Base-by-base conservation (phyloP, 768 basidiomycete species). In the Leccinum pellstonianum region DNA sequence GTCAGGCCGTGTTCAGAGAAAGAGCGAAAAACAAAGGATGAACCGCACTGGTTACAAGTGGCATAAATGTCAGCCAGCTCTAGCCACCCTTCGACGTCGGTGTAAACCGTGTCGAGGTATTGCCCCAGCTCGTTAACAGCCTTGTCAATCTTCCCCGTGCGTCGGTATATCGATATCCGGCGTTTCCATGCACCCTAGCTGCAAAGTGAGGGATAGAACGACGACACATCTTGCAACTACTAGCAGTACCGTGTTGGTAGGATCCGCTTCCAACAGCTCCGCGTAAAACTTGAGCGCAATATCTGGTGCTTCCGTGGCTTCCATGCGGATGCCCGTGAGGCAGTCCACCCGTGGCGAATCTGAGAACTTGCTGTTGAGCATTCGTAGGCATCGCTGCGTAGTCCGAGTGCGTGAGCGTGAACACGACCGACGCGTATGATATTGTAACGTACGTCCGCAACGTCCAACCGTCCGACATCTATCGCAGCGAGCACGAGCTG, bases 21-120 rank as follows among this genome's bases (percentile, higher is more conserved):
- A 11, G 43, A 19, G 2, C 10, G n/a, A 19, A 38, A 8, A 2
- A 10, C 1, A 5, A 19, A 5, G 43, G 5, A 19, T 19, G 43
- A 19, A 43, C n/a, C 90, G 55, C 62, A 94, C 91, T 90, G 87
- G 64, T 85, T 84, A 65, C 87, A 86, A 11, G 83, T 79, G 5
- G 86, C 77, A 65, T 96, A 93, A 4, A 92, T 83, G 66, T 91
- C 88, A 0, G 91, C 86, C 23, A 97, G 83, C 70, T 95, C 89
- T 17, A 91, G 75, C 94, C 95, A 96, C 11, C 84, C 93, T 64
- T 95, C 92, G 14, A 88, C 78, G 63, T 97, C 95, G 21, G 86
- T 85, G 70, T 96, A 97, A 70, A 93, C 90, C 0, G 88, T 92
- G 66, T 97, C 94, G 19, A 94, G 81, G 64, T 88, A 86, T 47